Evolutionary conservation across 1,139 yeast species (phyloP).

Genomic region (Yamadazyma oceani): DNA sequence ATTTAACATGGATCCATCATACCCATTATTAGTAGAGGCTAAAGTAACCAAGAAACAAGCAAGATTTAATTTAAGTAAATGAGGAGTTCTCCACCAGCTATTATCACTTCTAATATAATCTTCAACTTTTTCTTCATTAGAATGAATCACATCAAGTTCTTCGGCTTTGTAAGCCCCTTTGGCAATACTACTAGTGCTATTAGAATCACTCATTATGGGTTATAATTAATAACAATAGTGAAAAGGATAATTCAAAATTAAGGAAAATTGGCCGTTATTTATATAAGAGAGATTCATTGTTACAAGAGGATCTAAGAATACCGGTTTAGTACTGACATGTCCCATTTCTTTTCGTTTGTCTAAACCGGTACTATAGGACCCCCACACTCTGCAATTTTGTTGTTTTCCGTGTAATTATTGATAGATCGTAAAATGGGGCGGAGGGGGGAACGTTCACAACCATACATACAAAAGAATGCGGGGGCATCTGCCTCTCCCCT

Average conservation of each 20-base stretch:
- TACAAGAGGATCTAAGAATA: too few species aligned
- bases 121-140: conserved; percentile 7
- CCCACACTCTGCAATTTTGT: too few species aligned
- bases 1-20: conserved; percentile 53
- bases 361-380: too few species aligned
- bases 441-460: too few species aligned
- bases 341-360: too few species aligned
- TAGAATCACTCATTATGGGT: not conserved
- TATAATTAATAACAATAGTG: too few species aligned
- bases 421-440: too few species aligned
- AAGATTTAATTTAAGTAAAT: conserved; percentile 36
- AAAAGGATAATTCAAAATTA: not conserved
- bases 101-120: conserved; percentile 9
- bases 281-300: too few species aligned
- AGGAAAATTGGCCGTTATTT: not conserved
- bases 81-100: conserved; percentile 26
- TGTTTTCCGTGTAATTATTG: too few species aligned
- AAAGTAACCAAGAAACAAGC: conserved; percentile 40
- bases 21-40: conserved; percentile 50
- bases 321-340: too few species aligned
- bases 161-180: conserved; percentile 1
- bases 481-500: too few species aligned
- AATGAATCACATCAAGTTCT: not conserved
- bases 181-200: conserved; percentile 1
- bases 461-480: too few species aligned